Percentiles rank a stretch among this genome's conserved stretches.
Conservation (phyloP, 2,329 filamentous ascomycete genomes). For the Macroventuria anomochaeta region DNA sequence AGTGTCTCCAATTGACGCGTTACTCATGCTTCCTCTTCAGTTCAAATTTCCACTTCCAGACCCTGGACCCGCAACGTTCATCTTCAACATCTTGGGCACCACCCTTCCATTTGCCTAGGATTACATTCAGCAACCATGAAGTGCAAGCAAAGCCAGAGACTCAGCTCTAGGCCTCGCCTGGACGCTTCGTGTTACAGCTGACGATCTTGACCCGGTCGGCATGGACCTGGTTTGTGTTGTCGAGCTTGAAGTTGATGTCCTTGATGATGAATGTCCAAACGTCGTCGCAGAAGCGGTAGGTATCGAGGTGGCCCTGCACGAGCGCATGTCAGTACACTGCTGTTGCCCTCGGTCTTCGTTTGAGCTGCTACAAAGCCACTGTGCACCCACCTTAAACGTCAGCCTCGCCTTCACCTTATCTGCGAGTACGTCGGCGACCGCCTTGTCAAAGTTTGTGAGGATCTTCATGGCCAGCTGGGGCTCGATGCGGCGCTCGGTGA, state of each 20-base stretch:
- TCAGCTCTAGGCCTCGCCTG: slow-evolving; percentile 59
- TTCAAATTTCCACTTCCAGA: too few species aligned
- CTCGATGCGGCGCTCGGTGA: slow-evolving; percentile 93
- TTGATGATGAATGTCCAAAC: slow-evolving; percentile 99
- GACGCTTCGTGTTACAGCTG: slow-evolving; percentile 90
- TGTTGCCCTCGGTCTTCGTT: not conserved
- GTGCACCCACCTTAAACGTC: slow-evolving; percentile 82
- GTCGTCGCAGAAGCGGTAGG: slow-evolving; percentile 99
- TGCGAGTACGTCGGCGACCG: slow-evolving; percentile 87
- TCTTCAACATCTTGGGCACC: not conserved
- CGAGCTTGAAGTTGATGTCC: slow-evolving; percentile 98
- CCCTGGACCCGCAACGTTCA: not conserved
- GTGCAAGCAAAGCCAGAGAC: slow-evolving; percentile 8
- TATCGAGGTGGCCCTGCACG: slow-evolving; percentile 87
- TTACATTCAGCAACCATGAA: slow-evolving; percentile 6
- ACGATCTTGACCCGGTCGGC: slow-evolving; percentile 99
- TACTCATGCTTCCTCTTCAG: too few species aligned
- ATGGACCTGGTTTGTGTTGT: slow-evolving; percentile 74
- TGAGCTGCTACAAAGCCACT: not conserved
- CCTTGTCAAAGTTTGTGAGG: slow-evolving; percentile 90
- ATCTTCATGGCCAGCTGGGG: slow-evolving; percentile 99
- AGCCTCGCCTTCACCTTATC: slow-evolving; percentile 91
- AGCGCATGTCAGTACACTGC: slow-evolving; percentile 23
- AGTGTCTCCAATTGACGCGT: not conserved
- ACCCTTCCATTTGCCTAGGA: not conserved